phyloP scores from a whole-genome alignment of 768 basidiomycete species.

The Kwoniella europaea region DNA sequence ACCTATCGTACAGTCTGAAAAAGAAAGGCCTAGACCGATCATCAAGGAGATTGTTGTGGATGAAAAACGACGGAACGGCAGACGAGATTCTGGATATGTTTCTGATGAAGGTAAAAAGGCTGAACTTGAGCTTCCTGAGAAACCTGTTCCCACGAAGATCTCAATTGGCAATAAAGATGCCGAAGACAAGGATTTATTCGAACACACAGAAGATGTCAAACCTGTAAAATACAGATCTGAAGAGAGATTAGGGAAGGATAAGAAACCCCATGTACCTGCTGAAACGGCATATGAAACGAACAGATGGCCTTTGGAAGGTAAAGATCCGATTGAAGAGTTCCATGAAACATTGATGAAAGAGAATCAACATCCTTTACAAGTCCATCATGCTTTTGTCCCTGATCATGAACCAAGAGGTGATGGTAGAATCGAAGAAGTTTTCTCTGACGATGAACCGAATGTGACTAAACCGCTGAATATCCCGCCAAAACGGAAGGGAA shows the following conservation, averaged over 20 bases:
- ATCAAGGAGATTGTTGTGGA: neutral
- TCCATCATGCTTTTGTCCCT: neutral
- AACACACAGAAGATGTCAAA: neutral
- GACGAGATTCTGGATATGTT: constrained; percentile 1
- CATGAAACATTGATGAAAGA: neutral
- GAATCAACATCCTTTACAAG: neutral
- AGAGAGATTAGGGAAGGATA: too few relatives aligned
- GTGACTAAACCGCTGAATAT: neutral
- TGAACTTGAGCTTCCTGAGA: neutral
- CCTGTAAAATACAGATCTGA: neutral
- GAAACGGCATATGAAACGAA: neutral
- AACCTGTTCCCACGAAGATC: neutral
- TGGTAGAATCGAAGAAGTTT: neutral
- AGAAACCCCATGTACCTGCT: too few relatives aligned
- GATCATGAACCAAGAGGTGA: neutral
- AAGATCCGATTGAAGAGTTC: neutral
- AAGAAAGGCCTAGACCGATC: neutral
- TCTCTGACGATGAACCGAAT: neutral
- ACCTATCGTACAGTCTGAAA: neutral
- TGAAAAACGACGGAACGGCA: neutral
- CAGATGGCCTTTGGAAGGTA: neutral
- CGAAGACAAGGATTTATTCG: constrained; percentile 1
- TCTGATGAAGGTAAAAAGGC: neutral
- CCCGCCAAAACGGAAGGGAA: neutral
- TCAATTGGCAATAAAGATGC: neutral